phyloP scores from a whole-genome alignment of 1,284 basidiomycete genomes.

The Tylopilus sp. region DNA sequence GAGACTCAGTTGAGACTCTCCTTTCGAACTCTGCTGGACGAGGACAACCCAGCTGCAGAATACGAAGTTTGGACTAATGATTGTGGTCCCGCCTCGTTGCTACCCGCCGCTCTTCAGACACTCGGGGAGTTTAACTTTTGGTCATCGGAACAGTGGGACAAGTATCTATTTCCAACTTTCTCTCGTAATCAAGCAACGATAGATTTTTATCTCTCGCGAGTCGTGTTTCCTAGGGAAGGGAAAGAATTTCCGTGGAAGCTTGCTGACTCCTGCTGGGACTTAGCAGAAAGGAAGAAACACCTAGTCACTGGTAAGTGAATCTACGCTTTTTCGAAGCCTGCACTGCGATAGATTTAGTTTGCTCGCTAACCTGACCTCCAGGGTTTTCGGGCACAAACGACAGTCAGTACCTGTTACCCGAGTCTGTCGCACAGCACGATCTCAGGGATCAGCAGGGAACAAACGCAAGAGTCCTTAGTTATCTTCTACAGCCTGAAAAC shows the following conservation, averaged over 20 bases:
- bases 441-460: background rate
- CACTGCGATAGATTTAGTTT: no score
- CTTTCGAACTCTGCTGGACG: conserved; percentile 52
- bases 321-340: no score
- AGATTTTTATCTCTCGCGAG: conserved; percentile 58
- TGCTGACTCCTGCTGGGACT: conserved; percentile 61
- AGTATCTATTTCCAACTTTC: conserved; percentile 47
- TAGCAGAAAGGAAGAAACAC: conserved; percentile 45
- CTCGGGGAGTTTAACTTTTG: conserved; percentile 53
- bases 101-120: conserved; percentile 38
- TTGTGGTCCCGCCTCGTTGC: conserved; percentile 26
- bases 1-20: conserved; percentile 47
- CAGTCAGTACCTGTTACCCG: conserved; percentile 7
- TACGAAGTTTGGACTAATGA: conserved; percentile 55
- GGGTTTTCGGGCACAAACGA: conserved; percentile 17
- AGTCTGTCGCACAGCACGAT: conserved; percentile 4
- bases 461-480: conserved; percentile 51
- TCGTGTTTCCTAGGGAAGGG: conserved; percentile 35
- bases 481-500: conserved; percentile 57
- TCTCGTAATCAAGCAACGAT: conserved; percentile 50
- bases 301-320: conserved; percentile 8
- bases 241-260: conserved; percentile 59
- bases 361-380: background rate
- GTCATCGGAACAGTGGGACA: conserved; percentile 47
- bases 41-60: conserved; percentile 54